phyloP scores from a whole-genome alignment of 495 filamentous ascomycete genomes.

The Hypomontagnella monticulosa region DNA sequence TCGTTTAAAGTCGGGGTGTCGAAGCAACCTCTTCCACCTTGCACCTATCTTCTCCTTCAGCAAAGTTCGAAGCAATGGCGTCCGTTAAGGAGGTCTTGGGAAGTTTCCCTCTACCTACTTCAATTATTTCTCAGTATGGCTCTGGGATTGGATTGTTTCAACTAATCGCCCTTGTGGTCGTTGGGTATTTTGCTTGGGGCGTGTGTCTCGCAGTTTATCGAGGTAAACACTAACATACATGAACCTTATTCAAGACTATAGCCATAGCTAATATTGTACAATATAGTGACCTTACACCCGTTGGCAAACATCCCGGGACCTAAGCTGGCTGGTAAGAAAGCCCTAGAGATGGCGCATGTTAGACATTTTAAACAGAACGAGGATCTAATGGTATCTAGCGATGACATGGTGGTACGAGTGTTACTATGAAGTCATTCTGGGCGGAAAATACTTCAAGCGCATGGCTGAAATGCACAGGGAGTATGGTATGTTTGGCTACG shows the following conservation, averaged over 20 bases:
- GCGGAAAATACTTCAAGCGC: slow-evolving; percentile 34
- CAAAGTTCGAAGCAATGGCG: no score
- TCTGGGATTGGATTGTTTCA: no score
- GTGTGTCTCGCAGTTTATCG: background rate
- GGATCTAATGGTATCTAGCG: slow-evolving; percentile 29
- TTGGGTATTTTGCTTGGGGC: background rate
- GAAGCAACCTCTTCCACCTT: no score
- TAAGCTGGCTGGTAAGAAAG: slow-evolving; percentile 10
- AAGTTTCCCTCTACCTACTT: no score
- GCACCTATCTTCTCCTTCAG: no score
- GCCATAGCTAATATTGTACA: background rate
- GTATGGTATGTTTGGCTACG: slow-evolving; percentile 28
- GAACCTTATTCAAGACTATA: background rate
- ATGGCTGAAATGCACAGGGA: slow-evolving; percentile 36
- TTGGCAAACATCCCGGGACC: background rate
- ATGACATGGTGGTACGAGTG: slow-evolving; percentile 54
- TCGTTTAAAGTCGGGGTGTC: no score
- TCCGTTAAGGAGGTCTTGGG: no score
- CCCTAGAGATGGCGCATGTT: no score
- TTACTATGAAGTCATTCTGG: slow-evolving; percentile 52
- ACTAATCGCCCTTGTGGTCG: no score
- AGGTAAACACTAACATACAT: background rate
- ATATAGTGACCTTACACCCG: background rate
- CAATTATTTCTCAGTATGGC: no score
- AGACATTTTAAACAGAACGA: background rate